Evolutionary conservation across 495 filamentous ascomycete species (phyloP).

Genomic region (Penicillium malachiteum): DNA sequence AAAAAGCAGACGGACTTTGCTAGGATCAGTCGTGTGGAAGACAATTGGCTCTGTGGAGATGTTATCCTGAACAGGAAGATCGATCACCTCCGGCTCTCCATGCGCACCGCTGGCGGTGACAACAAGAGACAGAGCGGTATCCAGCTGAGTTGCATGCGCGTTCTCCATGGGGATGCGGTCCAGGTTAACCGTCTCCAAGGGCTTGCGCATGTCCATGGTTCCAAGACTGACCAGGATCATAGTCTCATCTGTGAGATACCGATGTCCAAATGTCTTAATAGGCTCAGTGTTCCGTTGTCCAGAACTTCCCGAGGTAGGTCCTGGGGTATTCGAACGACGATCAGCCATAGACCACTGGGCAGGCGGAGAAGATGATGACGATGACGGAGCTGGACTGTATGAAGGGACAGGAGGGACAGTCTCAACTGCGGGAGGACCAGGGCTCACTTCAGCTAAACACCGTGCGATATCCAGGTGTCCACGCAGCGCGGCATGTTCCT

Average conservation of each 20-base stretch:
- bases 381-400: constrained; percentile 40
- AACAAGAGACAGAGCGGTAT: constrained; percentile 89
- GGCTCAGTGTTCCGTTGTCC: constrained; percentile 57
- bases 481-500: constrained; percentile 86
- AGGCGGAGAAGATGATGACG: constrained; percentile 46
- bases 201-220: constrained; percentile 88
- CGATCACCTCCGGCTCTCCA: constrained; percentile 84
- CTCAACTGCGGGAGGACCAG: constrained; percentile 34
- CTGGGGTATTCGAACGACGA: constrained; percentile 46
- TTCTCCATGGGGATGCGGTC: constrained; percentile 82
- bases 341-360: constrained; percentile 51
- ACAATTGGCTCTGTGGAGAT: constrained; percentile 89
- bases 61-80: constrained; percentile 90
- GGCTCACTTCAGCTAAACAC: constrained; percentile 56
- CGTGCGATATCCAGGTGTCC: constrained; percentile 80
- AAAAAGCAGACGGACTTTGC: constrained; percentile 85
- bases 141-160: constrained; percentile 87
- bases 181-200: constrained; percentile 76
- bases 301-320: constrained; percentile 36
- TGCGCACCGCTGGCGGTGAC: constrained; percentile 85
- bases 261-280: constrained; percentile 92
- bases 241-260: constrained; percentile 85
- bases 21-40: constrained; percentile 74
- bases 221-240: constrained; percentile 91
- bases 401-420: constrained; percentile 33